Conservation (phyloP, 331 rosid species). For the Acacia pycnantha region DNA sequence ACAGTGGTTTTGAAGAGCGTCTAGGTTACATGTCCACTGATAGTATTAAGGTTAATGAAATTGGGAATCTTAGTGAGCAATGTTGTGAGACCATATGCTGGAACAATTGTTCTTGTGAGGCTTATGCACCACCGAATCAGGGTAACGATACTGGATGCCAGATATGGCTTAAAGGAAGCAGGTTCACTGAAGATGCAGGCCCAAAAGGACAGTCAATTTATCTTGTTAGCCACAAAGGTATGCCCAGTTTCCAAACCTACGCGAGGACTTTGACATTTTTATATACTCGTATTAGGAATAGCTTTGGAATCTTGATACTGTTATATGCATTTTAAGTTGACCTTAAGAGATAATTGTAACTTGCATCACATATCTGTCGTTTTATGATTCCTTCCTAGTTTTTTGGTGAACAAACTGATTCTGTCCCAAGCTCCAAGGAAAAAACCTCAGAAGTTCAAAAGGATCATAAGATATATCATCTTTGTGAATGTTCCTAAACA, state of each 20-base stretch:
- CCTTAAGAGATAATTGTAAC: background rate
- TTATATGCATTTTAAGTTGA: background rate
- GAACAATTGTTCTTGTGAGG: slow-evolving; percentile 25
- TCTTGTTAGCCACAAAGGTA: slow-evolving; percentile 5
- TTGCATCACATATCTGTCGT: background rate
- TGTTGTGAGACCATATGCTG: slow-evolving; percentile 27
- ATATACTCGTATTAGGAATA: too few species aligned
- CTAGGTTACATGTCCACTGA: background rate
- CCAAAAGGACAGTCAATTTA: slow-evolving; percentile 1
- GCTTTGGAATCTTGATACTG: background rate
- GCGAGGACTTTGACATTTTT: background rate
- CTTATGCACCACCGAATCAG: slow-evolving; percentile 20
- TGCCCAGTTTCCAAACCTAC: background rate
- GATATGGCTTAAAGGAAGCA: slow-evolving; percentile 20
- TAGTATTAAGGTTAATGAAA: background rate
- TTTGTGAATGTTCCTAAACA: background rate
- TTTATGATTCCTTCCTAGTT: background rate
- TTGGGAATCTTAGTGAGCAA: background rate
- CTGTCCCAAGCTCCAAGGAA: background rate
- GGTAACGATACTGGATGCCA: slow-evolving; percentile 20
- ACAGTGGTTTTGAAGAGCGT: background rate
- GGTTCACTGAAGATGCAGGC: background rate
- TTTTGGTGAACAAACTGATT: background rate
- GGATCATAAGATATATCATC: background rate
- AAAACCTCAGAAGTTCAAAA: background rate